Conservation (phyloP, 768 basidiomycete genomes). For the Crassisporium funariophilum region DNA sequence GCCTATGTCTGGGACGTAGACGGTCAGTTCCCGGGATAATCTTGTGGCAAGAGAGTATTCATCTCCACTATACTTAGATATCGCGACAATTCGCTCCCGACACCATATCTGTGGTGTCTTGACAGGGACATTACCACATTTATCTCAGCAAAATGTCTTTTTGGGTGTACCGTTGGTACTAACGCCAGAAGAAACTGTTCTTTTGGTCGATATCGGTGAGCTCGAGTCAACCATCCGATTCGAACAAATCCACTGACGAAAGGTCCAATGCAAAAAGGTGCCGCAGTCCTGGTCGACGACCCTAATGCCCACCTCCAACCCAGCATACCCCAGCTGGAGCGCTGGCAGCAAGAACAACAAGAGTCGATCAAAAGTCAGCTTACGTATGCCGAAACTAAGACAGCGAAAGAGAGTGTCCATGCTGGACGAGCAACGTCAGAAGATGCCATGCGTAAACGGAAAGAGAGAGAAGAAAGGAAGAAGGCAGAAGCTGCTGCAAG, state of each 20-base stretch:
- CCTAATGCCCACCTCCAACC: constrained; percentile 56
- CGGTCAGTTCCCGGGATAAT: constrained; percentile 42
- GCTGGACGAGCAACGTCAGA: constrained; percentile 51
- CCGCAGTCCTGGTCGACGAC: constrained; percentile 81
- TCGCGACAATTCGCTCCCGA: constrained; percentile 74
- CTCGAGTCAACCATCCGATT: constrained; percentile 1
- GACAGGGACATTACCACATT: constrained; percentile 89
- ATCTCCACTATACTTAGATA: constrained; percentile 53
- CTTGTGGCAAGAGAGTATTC: constrained; percentile 3
- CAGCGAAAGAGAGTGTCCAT: constrained; percentile 43
- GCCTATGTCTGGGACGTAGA: constrained; percentile 91
- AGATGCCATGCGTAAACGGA: constrained; percentile 71
- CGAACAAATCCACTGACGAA: constrained; percentile 1
- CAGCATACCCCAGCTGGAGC: constrained; percentile 43
- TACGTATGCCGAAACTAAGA: constrained; percentile 49
- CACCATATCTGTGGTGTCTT: constrained; percentile 86
- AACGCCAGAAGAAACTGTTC: constrained; percentile 89
- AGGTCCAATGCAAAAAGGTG: constrained; percentile 46
- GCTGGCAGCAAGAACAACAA: constrained; percentile 55
- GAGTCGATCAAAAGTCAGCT: constrained; percentile 51
- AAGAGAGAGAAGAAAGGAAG: constrained; percentile 59
- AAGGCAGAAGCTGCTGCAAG: constrained; percentile 25
- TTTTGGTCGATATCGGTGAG: constrained; percentile 82
- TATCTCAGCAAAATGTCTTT: constrained; percentile 96
- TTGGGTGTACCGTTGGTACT: constrained; percentile 89